Percentiles rank a stretch among this genome's conserved stretches.
Evolutionary conservation across 352 stramenopile species (phyloP).

Genomic region (Phytophthora nicotianae): DNA sequence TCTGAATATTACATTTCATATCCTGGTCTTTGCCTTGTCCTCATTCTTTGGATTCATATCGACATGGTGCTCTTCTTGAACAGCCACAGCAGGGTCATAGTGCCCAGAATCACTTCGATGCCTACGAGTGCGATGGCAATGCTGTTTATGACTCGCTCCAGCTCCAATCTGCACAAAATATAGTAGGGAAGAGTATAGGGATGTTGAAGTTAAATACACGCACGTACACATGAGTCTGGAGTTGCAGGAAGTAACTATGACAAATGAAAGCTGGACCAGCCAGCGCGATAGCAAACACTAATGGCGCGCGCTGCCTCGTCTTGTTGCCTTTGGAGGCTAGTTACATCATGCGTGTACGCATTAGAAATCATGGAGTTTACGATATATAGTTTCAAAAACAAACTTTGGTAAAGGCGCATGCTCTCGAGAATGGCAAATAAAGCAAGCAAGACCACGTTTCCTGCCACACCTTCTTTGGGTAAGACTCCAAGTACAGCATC

Average conservation of each 20-base stretch:
- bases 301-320: constrained; percentile 60
- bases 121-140: constrained; percentile 64
- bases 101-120: constrained; percentile 55
- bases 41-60: neutral
- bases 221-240: constrained; percentile 81
- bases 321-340: constrained; percentile 86
- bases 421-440: constrained; percentile 67
- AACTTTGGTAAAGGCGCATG: constrained; percentile 74
- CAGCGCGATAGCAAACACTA: constrained; percentile 62
- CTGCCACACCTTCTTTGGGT: constrained; percentile 51
- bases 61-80: constrained; percentile 14
- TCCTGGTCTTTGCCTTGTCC: constrained; percentile 8
- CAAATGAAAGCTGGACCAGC: constrained; percentile 58
- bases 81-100: constrained; percentile 46
- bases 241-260: constrained; percentile 74
- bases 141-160: constrained; percentile 69
- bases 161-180: constrained; percentile 40
- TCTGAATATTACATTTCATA: constrained; percentile 37
- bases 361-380: neutral
- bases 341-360: neutral
- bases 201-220: neutral
- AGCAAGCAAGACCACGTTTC: constrained; percentile 66
- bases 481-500: constrained; percentile 56
- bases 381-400: constrained; percentile 1
- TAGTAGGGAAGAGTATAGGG: neutral